These are phyloP conservation scores for Carex scoparia DNA, from an alignment of 176 grass and related monocot species.

Conservation along the genomic window DNA sequence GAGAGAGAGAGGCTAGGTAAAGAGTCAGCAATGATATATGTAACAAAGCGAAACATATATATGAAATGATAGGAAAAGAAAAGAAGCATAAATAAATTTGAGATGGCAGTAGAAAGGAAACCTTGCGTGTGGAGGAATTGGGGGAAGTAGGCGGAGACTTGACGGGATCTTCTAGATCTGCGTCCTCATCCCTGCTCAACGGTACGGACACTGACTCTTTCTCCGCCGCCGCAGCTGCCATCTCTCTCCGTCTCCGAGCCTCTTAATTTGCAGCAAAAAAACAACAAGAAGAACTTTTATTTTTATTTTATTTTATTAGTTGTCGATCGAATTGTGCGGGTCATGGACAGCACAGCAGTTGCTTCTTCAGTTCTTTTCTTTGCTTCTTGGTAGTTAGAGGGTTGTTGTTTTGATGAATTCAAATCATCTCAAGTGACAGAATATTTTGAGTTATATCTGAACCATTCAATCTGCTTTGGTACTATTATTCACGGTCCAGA, in stretches of 20 bases:
- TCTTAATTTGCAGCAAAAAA: neutral
- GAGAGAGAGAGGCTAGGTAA: neutral
- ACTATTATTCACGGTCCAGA: too few relatives aligned
- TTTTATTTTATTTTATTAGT: neutral
- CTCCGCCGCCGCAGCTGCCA: constrained; percentile 56
- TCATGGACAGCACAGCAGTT: neutral
- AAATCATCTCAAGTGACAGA: too few relatives aligned
- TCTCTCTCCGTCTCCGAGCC: neutral
- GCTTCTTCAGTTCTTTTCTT: neutral
- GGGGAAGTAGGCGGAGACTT: constrained; percentile 77
- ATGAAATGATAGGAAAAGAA: neutral
- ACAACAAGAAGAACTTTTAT: neutral
- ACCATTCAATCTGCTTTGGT: too few relatives aligned
- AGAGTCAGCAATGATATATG: neutral
- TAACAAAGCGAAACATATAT: neutral
- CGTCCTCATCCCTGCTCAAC: constrained; percentile 64
- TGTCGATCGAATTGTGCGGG: neutral
- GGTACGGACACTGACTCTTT: constrained; percentile 85
- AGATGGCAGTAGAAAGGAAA: constrained; percentile 29
- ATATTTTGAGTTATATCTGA: too few relatives aligned
- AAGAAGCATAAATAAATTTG: neutral
- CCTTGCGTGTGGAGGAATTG: constrained; percentile 88
- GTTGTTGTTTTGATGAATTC: neutral
- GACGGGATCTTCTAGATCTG: constrained; percentile 82
- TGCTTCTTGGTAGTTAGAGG: neutral